phyloP scores from a whole-genome alignment of 257 asterid species.

The Leonotis leonurus region DNA sequence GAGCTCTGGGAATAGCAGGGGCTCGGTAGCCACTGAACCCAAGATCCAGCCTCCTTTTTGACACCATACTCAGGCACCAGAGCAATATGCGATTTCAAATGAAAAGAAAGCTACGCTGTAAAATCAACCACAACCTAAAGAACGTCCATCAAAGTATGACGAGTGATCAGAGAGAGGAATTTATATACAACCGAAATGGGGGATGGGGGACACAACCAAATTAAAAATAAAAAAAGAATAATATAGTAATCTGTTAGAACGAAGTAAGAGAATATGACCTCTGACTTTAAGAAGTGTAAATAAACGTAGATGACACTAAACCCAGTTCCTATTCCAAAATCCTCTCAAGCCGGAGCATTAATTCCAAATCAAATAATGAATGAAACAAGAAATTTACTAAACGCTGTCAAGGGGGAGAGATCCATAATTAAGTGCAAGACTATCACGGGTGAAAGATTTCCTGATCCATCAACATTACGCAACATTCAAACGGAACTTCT shows the following conservation, averaged over 20 bases:
- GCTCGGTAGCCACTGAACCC: slow-evolving; percentile 39
- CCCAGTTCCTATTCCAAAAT: slow-evolving; percentile 1
- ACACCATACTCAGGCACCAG: slow-evolving; percentile 53
- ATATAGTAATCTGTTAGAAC: not conserved
- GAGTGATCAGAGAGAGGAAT: not conserved
- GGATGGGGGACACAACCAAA: not conserved
- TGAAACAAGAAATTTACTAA: not conserved
- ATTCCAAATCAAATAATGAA: not conserved
- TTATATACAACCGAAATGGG: not conserved
- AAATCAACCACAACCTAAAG: slow-evolving; percentile 31
- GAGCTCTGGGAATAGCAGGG: slow-evolving; percentile 65
- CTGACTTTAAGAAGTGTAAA: not conserved
- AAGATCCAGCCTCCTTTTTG: slow-evolving; percentile 45
- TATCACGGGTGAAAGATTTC: not conserved
- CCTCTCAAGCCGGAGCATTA: not conserved
- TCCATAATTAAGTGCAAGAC: not conserved
- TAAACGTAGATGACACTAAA: slow-evolving; percentile 2
- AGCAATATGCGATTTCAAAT: slow-evolving; percentile 32
- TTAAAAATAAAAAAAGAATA: not conserved
- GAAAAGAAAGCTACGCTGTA: not conserved
- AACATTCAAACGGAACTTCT: not conserved
- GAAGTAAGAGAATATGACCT: not conserved
- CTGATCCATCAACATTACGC: slow-evolving; percentile 16
- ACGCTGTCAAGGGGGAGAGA: not conserved
- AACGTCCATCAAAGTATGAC: slow-evolving; percentile 3